Evolutionary conservation across 2,329 filamentous ascomycete species (phyloP).

Genomic region (Fusarium sp.): DNA sequence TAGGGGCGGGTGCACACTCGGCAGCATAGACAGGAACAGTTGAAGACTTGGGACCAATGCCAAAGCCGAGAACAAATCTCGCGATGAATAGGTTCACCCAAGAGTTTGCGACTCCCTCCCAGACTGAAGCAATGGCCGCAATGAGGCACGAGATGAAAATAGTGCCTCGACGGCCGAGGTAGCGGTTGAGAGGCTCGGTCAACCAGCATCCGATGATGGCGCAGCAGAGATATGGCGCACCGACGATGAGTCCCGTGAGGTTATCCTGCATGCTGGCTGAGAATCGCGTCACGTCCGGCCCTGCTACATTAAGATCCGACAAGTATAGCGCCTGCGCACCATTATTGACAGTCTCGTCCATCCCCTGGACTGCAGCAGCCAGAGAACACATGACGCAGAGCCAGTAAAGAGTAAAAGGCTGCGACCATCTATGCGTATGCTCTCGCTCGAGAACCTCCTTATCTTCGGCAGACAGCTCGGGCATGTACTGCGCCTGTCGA

Average conservation of each 20-base stretch:
- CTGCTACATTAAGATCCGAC: not conserved
- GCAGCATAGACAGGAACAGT: conserved; percentile 5
- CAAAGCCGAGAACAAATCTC: not conserved
- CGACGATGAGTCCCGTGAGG: not conserved
- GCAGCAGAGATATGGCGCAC: not conserved
- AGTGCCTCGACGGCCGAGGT: not conserved
- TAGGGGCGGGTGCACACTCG: not conserved
- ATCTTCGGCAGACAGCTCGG: conserved; percentile 40
- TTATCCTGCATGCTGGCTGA: conserved; percentile 1
- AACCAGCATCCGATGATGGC: conserved; percentile 7
- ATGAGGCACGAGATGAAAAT: conserved; percentile 1
- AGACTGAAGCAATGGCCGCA: not conserved
- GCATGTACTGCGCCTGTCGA: conserved; percentile 45
- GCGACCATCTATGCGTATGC: conserved; percentile 44
- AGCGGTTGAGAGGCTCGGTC: not conserved
- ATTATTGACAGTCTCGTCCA: conserved; percentile 4
- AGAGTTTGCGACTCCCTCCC: not conserved
- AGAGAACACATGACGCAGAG: conserved; percentile 44
- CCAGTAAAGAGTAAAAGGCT: conserved; percentile 48
- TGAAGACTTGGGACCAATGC: not conserved
- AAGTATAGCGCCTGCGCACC: not conserved
- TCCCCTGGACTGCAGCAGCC: not conserved
- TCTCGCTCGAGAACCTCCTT: conserved; percentile 43
- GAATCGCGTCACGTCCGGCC: not conserved
- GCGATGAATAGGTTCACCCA: not conserved